Evolutionary conservation across 306 rosid genomes (phyloP).

Genomic region (Oemleria cerasiformis): DNA sequence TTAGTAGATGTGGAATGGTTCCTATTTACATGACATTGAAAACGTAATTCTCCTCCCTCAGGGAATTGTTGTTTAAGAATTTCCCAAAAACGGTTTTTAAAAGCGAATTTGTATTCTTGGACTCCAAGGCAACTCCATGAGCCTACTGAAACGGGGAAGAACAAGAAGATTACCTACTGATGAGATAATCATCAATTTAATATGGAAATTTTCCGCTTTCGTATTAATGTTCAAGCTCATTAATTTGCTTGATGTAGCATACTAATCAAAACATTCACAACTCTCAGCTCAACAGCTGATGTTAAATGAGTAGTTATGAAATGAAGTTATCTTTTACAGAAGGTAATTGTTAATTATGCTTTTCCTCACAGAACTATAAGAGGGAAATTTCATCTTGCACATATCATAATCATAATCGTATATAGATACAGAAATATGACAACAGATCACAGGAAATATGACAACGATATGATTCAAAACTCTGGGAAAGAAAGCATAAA

Average conservation of each 20-base stretch:
- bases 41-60: neutral
- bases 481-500: conserved; percentile 33
- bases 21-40: no score
- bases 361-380: no score
- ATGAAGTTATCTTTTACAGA: neutral
- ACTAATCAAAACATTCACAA: neutral
- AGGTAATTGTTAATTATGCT: no score
- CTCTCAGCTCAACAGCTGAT: neutral
- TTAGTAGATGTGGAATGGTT: no score
- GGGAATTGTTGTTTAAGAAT: neutral
- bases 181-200: neutral
- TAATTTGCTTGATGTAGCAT: neutral
- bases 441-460: conserved; percentile 4
- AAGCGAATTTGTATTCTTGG: neutral
- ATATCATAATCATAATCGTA: no score
- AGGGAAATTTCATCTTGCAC: no score
- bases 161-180: neutral
- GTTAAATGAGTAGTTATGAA: no score
- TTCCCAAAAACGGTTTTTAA: neutral
- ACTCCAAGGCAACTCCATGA: neutral
- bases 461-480: conserved; percentile 17
- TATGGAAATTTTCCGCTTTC: neutral
- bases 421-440: conserved; percentile 10
- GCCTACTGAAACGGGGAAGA: neutral
- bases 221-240: neutral